A percentile compares a stretch with the other conserved stretches of the same genome.
phyloP scores from a whole-genome alignment of 345 rosid species.

The Erucastrum elatum region DNA sequence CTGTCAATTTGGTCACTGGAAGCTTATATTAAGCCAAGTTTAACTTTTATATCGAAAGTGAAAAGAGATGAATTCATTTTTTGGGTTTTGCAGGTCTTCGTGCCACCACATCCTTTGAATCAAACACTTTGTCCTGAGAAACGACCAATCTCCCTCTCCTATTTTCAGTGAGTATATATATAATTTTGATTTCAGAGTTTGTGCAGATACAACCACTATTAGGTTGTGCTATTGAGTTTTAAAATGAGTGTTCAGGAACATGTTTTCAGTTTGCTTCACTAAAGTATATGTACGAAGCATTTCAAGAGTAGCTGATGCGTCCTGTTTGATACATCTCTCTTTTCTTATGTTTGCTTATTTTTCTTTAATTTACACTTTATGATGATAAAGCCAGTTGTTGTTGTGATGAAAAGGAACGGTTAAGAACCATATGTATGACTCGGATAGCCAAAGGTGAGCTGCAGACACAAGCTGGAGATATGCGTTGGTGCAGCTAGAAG shows the following conservation, averaged over 20 bases:
- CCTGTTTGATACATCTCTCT: not conserved
- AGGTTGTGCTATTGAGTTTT: not conserved
- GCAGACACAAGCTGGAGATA: no score
- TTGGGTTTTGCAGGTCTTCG: no score
- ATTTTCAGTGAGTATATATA: slow-evolving; percentile 62
- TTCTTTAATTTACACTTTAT: not conserved
- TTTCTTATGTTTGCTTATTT: slow-evolving; percentile 20
- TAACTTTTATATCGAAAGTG: no score
- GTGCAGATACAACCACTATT: not conserved
- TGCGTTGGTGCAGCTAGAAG: no score
- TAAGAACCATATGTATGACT: no score
- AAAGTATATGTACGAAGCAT: slow-evolving; percentile 86
- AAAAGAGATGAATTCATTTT: no score
- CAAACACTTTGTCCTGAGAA: slow-evolving; percentile 41
- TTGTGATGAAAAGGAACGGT: no score
- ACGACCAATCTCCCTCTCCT: slow-evolving; percentile 77
- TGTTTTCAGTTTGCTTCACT: not conserved
- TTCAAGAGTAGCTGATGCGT: slow-evolving; percentile 88
- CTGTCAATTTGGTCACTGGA: no score
- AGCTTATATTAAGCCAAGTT: no score
- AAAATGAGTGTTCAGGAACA: not conserved
- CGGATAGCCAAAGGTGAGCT: no score
- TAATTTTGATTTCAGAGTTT: not conserved
- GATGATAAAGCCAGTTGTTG: slow-evolving; percentile 48
- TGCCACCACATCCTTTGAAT: no score